Evolutionary conservation across 495 filamentous ascomycete species (phyloP), one percentile per base, ranked within the genome.

Genomic region (Tuber borchii): DNA sequence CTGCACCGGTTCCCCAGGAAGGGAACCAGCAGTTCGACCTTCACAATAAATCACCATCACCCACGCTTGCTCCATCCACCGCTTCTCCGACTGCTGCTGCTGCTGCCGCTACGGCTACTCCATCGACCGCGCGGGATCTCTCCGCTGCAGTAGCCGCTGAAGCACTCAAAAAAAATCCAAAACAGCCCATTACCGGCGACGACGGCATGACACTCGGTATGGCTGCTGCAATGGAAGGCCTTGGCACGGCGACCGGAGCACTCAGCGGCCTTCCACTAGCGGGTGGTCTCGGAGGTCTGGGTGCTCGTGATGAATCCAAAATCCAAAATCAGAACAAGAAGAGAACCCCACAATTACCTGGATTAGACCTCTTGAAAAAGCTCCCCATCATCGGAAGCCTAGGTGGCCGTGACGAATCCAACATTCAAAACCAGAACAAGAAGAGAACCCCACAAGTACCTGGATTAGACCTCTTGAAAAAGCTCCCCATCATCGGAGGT

Each of bases 11-110:
- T 44, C 78, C 78, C 9, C 78, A 79, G 74, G 78, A 79, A 79
- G 78, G 78, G 72, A 79, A 79, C 73, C 46, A 79, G 69, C 78
- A 79, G 71, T 75, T 79, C 20, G 78, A 79, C 37, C 70, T 68
- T 48, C 70, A 75, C 76, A 79, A 79, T 56, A 71, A 75, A 61
- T 79, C 76, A 2, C 78, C 78, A 17, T 75, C 73, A n/a, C 9
- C 76, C 61, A 42, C 43, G 9, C 70, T 79, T 34, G 16, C 76
- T 4, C n/a, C 69, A 17, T 20, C 69, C 20, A 72, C 76, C 26
- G 72, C 75, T 14, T 46, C 76, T 40, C 65, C 70, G 10, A 65
- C 16, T 5, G 31, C 72, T 42, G 39, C 16, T 5, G 31, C 72
- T 42, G 39, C 74, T 7, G 45, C 46, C 44, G 34, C 39, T 17